Base-by-base conservation (phyloP, 139 green algal genomes). In the Chlamydomonas asymmetrica region DNA sequence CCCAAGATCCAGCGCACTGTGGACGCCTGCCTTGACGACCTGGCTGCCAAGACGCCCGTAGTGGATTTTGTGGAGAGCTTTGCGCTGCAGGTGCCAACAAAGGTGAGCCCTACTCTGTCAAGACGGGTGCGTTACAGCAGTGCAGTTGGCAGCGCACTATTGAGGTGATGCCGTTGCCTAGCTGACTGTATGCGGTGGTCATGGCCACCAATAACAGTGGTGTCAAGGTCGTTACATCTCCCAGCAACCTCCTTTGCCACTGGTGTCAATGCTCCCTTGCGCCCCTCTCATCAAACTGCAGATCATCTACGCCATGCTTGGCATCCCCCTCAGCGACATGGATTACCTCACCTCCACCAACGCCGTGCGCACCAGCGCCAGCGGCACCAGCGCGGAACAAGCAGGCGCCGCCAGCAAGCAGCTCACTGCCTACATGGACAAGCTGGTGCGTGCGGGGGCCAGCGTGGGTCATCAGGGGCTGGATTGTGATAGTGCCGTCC, bases 221-320 rank as follows among this genome's bases (percentile, higher is more conserved):
- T n/a, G n/a, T n/a, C n/a, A n/a, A n/a, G n/a, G n/a, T n/a, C n/a
- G n/a, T n/a, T n/a, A n/a, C n/a, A n/a, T n/a, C n/a, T n/a, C n/a
- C n/a, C n/a, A n/a, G n/a, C 37, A 31, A 16, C 22, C 31, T 10
- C 7, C 4, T 35, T 38, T 52, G 20, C n/a, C n/a, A n/a, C n/a
- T n/a, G n/a, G n/a, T n/a, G n/a, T n/a, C n/a, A n/a, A n/a, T n/a
- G n/a, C n/a, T n/a, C n/a, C n/a, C n/a, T n/a, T n/a, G n/a, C n/a
- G n/a, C n/a, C n/a, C n/a, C n/a, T n/a, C n/a, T n/a, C n/a, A n/a
- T n/a, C n/a, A n/a, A n/a, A n/a, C n/a, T n/a, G n/a, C 22, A 80
- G 68, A 60, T 73, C 38, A 88, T 88, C 59, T 86, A 82, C 45
- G 62, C 69, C 9, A 71, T 88, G 39, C 57, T 88, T 71, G 83